Evolutionary conservation across 2,329 filamentous ascomycete genomes (phyloP).

Genomic region (Alternaria triticimaculans): DNA sequence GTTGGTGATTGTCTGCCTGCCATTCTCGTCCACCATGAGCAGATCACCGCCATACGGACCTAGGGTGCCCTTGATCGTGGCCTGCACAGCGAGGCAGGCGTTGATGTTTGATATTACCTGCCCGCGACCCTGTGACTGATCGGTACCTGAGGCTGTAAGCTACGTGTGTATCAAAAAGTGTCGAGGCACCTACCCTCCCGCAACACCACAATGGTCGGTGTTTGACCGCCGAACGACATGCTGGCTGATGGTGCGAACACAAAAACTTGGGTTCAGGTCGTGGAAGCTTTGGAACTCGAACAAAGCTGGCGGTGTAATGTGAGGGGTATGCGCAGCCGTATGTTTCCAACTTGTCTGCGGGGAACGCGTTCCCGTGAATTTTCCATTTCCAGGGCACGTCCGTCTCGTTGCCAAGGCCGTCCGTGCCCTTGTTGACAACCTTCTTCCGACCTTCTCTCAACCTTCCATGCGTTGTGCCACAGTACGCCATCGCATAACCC

Average conservation of each 20-base stretch:
- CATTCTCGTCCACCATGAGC: slow-evolving; percentile 94
- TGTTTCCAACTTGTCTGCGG: slow-evolving; percentile 27
- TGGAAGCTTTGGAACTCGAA: background rate
- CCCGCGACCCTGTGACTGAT: slow-evolving; percentile 94
- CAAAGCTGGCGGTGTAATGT: slow-evolving; percentile 5
- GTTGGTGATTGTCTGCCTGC: slow-evolving; percentile 96
- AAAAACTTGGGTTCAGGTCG: background rate
- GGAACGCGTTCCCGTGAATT: slow-evolving; percentile 41
- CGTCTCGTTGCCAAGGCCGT: slow-evolving; percentile 15
- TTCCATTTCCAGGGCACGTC: slow-evolving; percentile 26
- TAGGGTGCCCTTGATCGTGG: slow-evolving; percentile 92
- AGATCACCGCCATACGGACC: slow-evolving; percentile 97
- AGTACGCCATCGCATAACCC: slow-evolving; percentile 4
- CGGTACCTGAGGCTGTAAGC: slow-evolving; percentile 72
- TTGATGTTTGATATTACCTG: slow-evolving; percentile 99
- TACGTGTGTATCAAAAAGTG: slow-evolving; percentile 21
- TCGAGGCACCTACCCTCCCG: slow-evolving; percentile 78
- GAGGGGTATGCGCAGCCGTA: slow-evolving; percentile 26
- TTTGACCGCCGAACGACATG: slow-evolving; percentile 98
- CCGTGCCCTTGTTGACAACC: slow-evolving; percentile 21
- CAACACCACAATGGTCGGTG: slow-evolving; percentile 96
- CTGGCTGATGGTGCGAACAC: slow-evolving; percentile 34
- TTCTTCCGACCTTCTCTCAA: slow-evolving; percentile 26
- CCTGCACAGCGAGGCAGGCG: slow-evolving; percentile 93
- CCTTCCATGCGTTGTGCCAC: slow-evolving; percentile 40